Base-by-base conservation (phyloP, 2,329 filamentous ascomycete genomes). In the Verticillium alfalfae region DNA sequence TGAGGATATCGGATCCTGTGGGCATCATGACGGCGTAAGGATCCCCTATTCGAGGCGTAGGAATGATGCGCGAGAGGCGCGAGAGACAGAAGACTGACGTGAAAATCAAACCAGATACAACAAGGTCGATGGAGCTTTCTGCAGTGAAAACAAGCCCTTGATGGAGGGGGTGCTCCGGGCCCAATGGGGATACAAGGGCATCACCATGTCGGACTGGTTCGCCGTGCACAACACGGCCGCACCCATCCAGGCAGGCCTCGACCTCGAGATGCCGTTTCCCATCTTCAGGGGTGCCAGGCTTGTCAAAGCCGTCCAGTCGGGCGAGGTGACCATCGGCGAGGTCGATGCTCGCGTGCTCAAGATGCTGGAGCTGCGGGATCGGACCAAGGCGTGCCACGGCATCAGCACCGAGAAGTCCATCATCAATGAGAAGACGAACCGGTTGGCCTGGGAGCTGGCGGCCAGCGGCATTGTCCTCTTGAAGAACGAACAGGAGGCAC, bases 401-500 rank as follows among this genome's bases (percentile, higher is more conserved):
- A 39, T 64, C 55, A 52, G 57, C 2, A 60, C 64, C 5, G 65
- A 66, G 41, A 36, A 38, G 7, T 64, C 65, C 5, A 61, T 64
- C 45, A 41, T 61, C 10, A 63, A 52, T 7, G 61, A 65, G 9
- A 60, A 64, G 49, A 66, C 65, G 13, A 63, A 63, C 45, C 37
- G 57, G 5, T 36, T 67, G 2, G 59, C 65, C 36, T 59, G 66
- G 9, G 61, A 66, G 15, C 60, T 68, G 13, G 67, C 65, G 1
- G 59, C 62, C 2, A 55, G 54, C 61, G 56, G 59, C 1, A 82
- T 88, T 15, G 86, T 89, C 0, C 78, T 90, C 26, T 75, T 90
- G 56, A 89, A 89, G 74, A 90, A 90, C 65, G 80, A 86, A 31
- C 78, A 78, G 3, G 75, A 76, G 16, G 70, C 85, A 1, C 75